Conservation (phyloP, 2,329 filamentous ascomycete species). For the Fusarium robinianum region DNA sequence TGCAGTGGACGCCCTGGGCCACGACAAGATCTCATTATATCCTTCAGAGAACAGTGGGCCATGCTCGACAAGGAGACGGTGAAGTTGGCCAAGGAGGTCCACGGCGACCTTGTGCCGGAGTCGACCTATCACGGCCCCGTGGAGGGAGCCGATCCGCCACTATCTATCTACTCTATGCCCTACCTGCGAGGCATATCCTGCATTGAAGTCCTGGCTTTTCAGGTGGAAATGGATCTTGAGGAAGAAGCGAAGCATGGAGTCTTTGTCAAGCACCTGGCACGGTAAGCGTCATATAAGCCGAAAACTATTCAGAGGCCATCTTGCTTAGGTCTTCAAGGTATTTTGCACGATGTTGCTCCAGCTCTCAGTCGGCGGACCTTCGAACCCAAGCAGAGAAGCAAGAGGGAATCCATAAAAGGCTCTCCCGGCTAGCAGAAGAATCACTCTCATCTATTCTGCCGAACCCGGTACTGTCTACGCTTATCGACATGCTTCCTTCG, state of each 20-base stretch:
- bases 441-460: conserved; percentile 9
- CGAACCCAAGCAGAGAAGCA: conserved; percentile 15
- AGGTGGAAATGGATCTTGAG: conserved; percentile 27
- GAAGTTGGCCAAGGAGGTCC: conserved; percentile 33
- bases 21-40: conserved; percentile 17
- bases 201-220: conserved; percentile 27
- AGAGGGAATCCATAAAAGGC: conserved; percentile 27
- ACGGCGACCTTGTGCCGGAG: conserved; percentile 35
- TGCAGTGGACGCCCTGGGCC: conserved; percentile 21
- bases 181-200: conserved; percentile 33
- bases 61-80: conserved; percentile 19
- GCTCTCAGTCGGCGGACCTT: conserved; percentile 9
- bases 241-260: conserved; percentile 20
- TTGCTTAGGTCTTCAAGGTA: conserved; percentile 25
- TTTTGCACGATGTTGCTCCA: conserved; percentile 36
- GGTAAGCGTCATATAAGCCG: conserved; percentile 4
- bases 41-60: conserved; percentile 22
- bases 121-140: conserved; percentile 29
- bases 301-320: conserved; percentile 5
- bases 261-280: conserved; percentile 24
- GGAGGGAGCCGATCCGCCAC: conserved; percentile 33
- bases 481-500: conserved; percentile 27
- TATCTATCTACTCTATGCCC: conserved; percentile 31
- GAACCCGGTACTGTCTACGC: conserved; percentile 16
- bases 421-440: conserved; percentile 19